Evolutionary conservation across 495 filamentous ascomycete genomes (phyloP).

Genomic region (Daldinia concentrica): DNA sequence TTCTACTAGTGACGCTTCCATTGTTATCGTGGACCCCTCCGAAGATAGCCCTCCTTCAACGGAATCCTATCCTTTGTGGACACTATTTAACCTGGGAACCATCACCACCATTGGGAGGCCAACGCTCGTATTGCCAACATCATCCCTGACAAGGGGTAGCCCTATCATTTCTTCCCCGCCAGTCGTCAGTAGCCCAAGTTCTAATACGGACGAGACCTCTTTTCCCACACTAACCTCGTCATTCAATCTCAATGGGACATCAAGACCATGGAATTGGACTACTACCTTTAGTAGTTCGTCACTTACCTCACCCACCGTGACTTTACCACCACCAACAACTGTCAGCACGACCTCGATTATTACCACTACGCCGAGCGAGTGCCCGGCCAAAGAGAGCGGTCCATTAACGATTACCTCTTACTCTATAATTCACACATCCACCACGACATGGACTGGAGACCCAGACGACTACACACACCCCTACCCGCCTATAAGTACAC

Average conservation of each 20-base stretch:
- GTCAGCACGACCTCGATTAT: conserved; percentile 12
- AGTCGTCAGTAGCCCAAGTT: conserved; percentile 8
- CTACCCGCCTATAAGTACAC: conserved; percentile 51
- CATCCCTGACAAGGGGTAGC: conserved; percentile 20
- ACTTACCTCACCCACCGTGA: conserved; percentile 7
- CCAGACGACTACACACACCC: conserved; percentile 55
- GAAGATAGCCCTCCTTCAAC: conserved; percentile 15
- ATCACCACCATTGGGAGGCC: conserved; percentile 38
- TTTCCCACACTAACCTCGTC: conserved; percentile 14
- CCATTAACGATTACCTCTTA: conserved; percentile 44
- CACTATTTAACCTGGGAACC: conserved; percentile 29
- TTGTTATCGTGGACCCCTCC: conserved; percentile 1
- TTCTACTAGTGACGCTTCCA: conserved; percentile 14
- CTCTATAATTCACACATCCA: conserved; percentile 55
- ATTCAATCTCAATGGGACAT: conserved; percentile 27
- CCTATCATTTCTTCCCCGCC: conserved; percentile 2
- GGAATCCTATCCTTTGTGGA: conserved; percentile 13
- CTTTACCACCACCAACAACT: conserved; percentile 13
- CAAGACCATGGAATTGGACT: conserved; percentile 37
- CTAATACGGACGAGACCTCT: neutral
- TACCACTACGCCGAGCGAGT: conserved; percentile 37
- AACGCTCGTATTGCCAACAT: conserved; percentile 32
- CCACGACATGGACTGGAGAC: conserved; percentile 56
- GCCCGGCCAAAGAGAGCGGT: conserved; percentile 30
- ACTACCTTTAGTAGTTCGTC: conserved; percentile 19